These are phyloP conservation scores for Vitis vinifera DNA, from an alignment of 164 flowering plant species.

Conservation along the genomic window ASM3070453v1 NC_081819.1:14140501-14141000, in stretches of 20 bases:
- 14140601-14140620: too few relatives aligned
- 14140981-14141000: too few relatives aligned
- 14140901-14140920: slow-evolving; percentile 1
- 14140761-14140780: slow-evolving; percentile 4
- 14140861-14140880: slow-evolving; percentile 16
- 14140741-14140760: slow-evolving; percentile 7
- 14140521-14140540: too few relatives aligned
- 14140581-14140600: too few relatives aligned
- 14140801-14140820: slow-evolving; percentile 14
- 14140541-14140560: too few relatives aligned
- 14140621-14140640: too few relatives aligned
- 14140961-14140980: too few relatives aligned
- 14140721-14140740: slow-evolving; percentile 6
- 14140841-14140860: slow-evolving; percentile 24
- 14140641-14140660: too few relatives aligned
- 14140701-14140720: slow-evolving; percentile 10
- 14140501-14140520: too few relatives aligned
- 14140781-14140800: slow-evolving; percentile 1
- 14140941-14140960: slow-evolving; percentile 25
- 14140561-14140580: too few relatives aligned
- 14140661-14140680: too few relatives aligned
- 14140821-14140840: slow-evolving; percentile 24
- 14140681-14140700: neutral
- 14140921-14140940: slow-evolving; percentile 5
- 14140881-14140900: slow-evolving; percentile 4